These are phyloP conservation scores for Cladophialophora bantiana DNA, from an alignment of 2,329 filamentous ascomycete species.

Conservation along the genomic window DNA sequence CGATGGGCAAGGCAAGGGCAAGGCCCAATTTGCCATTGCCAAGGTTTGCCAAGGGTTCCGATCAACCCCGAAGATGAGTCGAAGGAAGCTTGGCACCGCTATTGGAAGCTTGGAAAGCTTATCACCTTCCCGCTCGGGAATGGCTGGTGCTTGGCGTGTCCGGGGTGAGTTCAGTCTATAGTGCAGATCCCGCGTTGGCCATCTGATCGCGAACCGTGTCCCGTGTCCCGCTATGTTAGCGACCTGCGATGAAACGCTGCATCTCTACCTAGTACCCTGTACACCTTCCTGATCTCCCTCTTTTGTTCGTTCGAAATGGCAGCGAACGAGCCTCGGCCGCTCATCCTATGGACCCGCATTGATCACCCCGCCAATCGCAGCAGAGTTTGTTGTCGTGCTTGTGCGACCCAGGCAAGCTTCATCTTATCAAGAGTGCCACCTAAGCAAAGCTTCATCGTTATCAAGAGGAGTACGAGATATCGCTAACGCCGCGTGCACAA, in stretches of 20 bases:
- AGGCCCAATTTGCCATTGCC: background rate
- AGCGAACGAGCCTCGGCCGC: slow-evolving; percentile 14
- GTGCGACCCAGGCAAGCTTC: slow-evolving; percentile 18
- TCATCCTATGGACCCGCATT: slow-evolving; percentile 16
- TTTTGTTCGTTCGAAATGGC: slow-evolving; percentile 19
- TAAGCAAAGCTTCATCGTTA: slow-evolving; percentile 18
- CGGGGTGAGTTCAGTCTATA: slow-evolving; percentile 17
- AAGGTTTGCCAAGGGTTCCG: background rate
- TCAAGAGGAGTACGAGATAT: slow-evolving; percentile 27
- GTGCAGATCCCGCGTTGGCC: slow-evolving; percentile 11
- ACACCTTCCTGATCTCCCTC: background rate
- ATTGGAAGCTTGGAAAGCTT: slow-evolving; percentile 1
- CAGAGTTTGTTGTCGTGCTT: slow-evolving; percentile 27
- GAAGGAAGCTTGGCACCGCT: slow-evolving; percentile 6
- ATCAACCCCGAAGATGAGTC: background rate
- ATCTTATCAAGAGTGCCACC: slow-evolving; percentile 18
- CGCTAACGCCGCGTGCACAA: slow-evolving; percentile 26
- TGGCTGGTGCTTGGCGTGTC: slow-evolving; percentile 17
- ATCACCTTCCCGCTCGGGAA: slow-evolving; percentile 21
- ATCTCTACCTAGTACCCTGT: background rate
- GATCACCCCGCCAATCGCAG: slow-evolving; percentile 20
- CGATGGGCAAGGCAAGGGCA: no score
- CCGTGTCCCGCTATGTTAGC: slow-evolving; percentile 4
- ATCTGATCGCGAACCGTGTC: slow-evolving; percentile 12
- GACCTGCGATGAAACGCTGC: slow-evolving; percentile 28